Conservation (phyloP, 495 filamentous ascomycete genomes). For the Cudoniella acicularis region DNA sequence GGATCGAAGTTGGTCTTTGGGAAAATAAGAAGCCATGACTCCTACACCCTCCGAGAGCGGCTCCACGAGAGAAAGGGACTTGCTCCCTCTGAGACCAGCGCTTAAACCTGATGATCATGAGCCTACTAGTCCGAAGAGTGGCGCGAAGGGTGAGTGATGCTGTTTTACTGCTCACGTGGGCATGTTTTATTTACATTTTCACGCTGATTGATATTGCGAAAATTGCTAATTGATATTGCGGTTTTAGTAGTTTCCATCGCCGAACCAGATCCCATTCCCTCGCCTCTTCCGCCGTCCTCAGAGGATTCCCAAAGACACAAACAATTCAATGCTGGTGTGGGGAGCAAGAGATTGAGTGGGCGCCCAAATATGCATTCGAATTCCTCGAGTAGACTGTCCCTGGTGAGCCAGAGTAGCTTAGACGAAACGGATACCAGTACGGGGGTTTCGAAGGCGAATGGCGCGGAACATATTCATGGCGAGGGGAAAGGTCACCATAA, state of each 20-base stretch:
- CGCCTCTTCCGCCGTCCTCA: constrained; percentile 11
- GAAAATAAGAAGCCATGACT: constrained; percentile 11
- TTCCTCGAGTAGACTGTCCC: constrained; percentile 19
- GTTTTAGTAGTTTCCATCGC: constrained; percentile 30
- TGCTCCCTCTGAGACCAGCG: constrained; percentile 20
- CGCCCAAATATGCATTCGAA: constrained; percentile 15
- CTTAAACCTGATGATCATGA: constrained; percentile 13
- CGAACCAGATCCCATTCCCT: constrained; percentile 28
- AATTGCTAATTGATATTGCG: neutral
- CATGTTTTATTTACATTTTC: neutral
- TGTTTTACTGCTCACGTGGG: too few species aligned
- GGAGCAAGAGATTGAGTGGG: constrained; percentile 26
- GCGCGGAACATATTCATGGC: neutral
- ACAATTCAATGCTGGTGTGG: constrained; percentile 21
- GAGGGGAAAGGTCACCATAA: constrained; percentile 7
- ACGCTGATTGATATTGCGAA: too few species aligned
- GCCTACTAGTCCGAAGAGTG: constrained; percentile 20
- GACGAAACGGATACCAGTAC: constrained; percentile 16
- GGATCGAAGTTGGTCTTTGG: too few species aligned
- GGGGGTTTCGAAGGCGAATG: constrained; percentile 5
- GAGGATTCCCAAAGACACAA: constrained; percentile 15
- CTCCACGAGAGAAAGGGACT: neutral
- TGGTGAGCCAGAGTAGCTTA: constrained; percentile 18
- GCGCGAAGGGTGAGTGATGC: too few species aligned
- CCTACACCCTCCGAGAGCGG: constrained; percentile 12